A percentile compares a stretch with the other conserved stretches of the same genome.
These are phyloP conservation scores for Scytalidium sp. DNA, from an alignment of 2,329 filamentous ascomycete species.

Conservation along the genomic window DNA sequence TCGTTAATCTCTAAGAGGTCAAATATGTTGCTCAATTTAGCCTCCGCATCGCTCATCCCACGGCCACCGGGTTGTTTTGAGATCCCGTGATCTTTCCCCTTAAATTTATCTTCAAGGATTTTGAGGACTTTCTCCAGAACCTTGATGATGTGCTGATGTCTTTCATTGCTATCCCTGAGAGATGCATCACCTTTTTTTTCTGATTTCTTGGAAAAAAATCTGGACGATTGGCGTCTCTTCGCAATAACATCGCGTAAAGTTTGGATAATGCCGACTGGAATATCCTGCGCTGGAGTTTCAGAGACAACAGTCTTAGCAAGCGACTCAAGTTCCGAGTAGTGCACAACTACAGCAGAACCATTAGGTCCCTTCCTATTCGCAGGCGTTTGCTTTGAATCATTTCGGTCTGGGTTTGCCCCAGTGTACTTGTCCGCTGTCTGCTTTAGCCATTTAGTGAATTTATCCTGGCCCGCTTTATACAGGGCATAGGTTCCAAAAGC, in stretches of 20 bases:
- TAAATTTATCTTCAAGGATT: neutral
- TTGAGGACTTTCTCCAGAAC: conserved; percentile 4
- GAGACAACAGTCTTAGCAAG: conserved; percentile 2
- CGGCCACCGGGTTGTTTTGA: neutral
- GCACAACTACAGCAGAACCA: neutral
- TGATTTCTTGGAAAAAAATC: conserved; percentile 3
- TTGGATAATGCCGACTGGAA: conserved; percentile 6
- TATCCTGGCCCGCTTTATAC: conserved; percentile 12
- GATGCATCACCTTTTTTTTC: neutral
- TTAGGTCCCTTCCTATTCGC: neutral
- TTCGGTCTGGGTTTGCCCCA: neutral
- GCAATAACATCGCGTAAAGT: conserved; percentile 7
- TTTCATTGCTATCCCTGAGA: neutral
- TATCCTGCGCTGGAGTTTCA: neutral
- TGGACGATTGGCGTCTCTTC: conserved; percentile 3
- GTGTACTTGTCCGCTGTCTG: conserved; percentile 5
- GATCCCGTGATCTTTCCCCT: neutral
- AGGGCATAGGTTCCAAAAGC: conserved; percentile 11
- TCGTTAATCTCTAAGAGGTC: conserved; percentile 2
- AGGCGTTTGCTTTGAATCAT: neutral
- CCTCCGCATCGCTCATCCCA: neutral
- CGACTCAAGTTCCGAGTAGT: conserved; percentile 1
- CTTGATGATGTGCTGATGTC: conserved; percentile 7
- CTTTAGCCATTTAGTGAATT: conserved; percentile 10
- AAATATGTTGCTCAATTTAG: conserved; percentile 6